Percentiles rank a stretch among this genome's conserved stretches.
Conservation (phyloP, 2,329 filamentous ascomycete species). For the Hymenoscyphus occultus region DNA sequence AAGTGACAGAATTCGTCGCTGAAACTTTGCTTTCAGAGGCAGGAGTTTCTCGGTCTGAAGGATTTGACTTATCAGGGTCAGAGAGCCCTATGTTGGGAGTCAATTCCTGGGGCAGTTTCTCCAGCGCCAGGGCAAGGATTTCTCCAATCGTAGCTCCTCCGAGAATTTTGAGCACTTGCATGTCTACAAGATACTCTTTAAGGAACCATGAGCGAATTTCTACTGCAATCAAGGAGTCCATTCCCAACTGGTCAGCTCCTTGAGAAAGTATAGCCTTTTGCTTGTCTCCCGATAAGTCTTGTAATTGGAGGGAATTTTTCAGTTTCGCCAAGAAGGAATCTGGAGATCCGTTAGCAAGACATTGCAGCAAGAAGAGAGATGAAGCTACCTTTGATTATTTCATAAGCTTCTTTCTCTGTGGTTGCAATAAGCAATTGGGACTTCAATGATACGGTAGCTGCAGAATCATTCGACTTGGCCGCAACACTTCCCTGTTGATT, state of each 20-base stretch:
- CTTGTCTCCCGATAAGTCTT: background rate
- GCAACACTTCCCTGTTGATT: background rate
- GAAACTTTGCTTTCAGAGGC: background rate
- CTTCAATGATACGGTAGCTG: conserved; percentile 23
- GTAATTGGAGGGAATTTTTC: background rate
- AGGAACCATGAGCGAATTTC: conserved; percentile 44
- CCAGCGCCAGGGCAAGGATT: background rate
- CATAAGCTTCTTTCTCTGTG: background rate
- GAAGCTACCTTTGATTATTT: background rate
- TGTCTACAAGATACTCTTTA: conserved; percentile 44
- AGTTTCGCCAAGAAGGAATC: background rate
- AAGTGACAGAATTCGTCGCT: background rate
- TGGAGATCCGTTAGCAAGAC: background rate
- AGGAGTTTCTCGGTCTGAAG: background rate
- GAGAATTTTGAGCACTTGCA: conserved; percentile 47
- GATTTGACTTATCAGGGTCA: background rate
- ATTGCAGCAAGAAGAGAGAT: background rate
- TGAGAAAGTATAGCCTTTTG: conserved; percentile 6
- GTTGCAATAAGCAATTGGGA: background rate
- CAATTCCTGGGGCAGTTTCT: conserved; percentile 8
- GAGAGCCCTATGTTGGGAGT: background rate
- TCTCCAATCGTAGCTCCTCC: conserved; percentile 30
- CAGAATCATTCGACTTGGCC: background rate
- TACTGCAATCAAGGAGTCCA: conserved; percentile 26
- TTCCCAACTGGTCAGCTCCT: conserved; percentile 28